Base-by-base conservation (phyloP, 2,329 filamentous ascomycete species). In the Amylocarpus encephaloides region DNA sequence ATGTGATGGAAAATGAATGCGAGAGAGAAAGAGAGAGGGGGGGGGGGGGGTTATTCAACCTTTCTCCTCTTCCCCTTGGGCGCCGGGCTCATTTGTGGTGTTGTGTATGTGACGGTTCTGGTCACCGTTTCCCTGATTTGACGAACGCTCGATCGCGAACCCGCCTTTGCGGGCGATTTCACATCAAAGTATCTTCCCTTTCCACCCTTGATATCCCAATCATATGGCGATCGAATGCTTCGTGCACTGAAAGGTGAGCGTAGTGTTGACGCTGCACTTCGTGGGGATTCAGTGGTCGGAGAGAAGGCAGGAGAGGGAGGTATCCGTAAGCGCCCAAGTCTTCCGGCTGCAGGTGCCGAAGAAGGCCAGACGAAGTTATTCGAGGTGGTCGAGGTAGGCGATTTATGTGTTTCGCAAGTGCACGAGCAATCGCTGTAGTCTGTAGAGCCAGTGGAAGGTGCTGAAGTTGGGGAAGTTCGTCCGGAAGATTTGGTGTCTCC, bases 61-160 rank as follows among this genome's bases (percentile, higher is more conserved):
- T 88, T 94, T 72, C 91, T 85, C 72, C 90, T 82, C 78, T 96
- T 97, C 57, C 91, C 91, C 68, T 91, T 91, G 6, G 90, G 92
- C 34, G 91, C 89, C 19, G 91, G 88, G 58, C 90, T 87, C 72
- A 97, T 88, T 58, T 84, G 77, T 54, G 82, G 86, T 66, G 88
- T 95, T 6, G 38, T 40, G 70, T 94, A 95, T 36, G 88, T 95
- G 52, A 95, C 88, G 13, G 90, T 96, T 60, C 90, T 80, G n/a
- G 91, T 96, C 47, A 96, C 87, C 4, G 96, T 89, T 68, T 96
- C 90, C 48, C 88, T 77, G 51, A 96, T 89, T 64, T 85, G 78
- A 53, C 83, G 79, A 50, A 83, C 74, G 60, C 76, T 83, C 30
- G 82, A 82, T 58, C 76, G 78, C 36, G 79, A 73, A 13, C 76